These are phyloP conservation scores for Novymonas esmeraldas DNA, from an alignment of 208 protist genomes.

Conservation along the genomic window DNA sequence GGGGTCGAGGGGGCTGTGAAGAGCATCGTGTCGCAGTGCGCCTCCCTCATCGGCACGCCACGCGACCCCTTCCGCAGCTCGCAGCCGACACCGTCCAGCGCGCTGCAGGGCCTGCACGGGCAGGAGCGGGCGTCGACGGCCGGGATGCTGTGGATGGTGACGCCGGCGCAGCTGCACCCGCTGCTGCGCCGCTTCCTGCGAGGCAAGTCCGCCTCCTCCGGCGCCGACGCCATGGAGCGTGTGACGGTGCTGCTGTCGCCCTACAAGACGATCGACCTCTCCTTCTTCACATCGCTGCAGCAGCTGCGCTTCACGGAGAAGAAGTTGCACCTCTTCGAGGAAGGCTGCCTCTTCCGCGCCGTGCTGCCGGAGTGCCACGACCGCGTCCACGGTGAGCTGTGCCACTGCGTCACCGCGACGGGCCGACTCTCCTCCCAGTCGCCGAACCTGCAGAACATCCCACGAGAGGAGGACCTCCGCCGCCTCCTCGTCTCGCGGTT, in stretches of 20 bases:
- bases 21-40: conserved; percentile 77
- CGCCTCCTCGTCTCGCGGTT: conserved; percentile 86
- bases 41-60: conserved; percentile 60
- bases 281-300: conserved; percentile 89
- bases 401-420: conserved; percentile 88
- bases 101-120: conserved; percentile 62
- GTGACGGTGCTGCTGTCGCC: conserved; percentile 83
- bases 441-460: conserved; percentile 92
- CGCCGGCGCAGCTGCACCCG: conserved; percentile 72
- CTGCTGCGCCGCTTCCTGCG: conserved; percentile 65
- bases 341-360: conserved; percentile 86
- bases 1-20: conserved; percentile 68
- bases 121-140: conserved; percentile 85
- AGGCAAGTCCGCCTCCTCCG: conserved; percentile 68
- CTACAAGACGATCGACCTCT: conserved; percentile 83
- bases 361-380: conserved; percentile 85
- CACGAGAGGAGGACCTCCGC: conserved; percentile 83
- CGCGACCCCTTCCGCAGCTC: conserved; percentile 80
- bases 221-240: conserved; percentile 89
- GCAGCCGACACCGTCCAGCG: conserved; percentile 59
- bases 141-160: conserved; percentile 89
- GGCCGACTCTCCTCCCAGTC: conserved; percentile 89
- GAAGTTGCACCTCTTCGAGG: conserved; percentile 91
- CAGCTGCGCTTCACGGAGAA: conserved; percentile 92
- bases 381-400: conserved; percentile 88